These are phyloP conservation scores for Teunomyces barrocoloradensis DNA, from an alignment of 805 yeast genomes.

Conservation along the genomic window DNA sequence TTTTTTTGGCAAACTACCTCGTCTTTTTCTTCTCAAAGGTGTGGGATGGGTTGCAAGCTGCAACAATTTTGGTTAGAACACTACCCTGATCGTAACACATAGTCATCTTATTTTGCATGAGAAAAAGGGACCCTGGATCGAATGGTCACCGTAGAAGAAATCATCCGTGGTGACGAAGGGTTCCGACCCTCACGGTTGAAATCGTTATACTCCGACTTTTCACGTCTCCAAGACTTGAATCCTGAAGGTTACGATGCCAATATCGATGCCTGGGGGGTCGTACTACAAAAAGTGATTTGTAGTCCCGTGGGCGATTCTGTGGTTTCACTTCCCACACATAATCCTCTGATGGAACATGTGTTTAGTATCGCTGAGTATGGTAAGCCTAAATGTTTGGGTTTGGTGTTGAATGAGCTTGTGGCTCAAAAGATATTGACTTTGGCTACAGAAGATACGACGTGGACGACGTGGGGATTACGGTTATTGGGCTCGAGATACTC, in stretches of 20 bases:
- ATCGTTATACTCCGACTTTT: slow-evolving; percentile 38
- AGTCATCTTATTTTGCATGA: not conserved
- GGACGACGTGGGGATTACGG: slow-evolving; percentile 15
- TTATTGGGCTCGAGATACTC: not conserved
- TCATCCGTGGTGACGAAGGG: slow-evolving; percentile 13
- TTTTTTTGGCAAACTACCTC: too few species aligned
- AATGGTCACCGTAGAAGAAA: not conserved
- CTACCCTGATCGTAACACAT: too few species aligned
- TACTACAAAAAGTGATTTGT: slow-evolving; percentile 19
- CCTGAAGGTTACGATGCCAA: slow-evolving; percentile 45
- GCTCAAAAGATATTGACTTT: slow-evolving; percentile 18
- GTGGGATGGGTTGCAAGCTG: too few species aligned
- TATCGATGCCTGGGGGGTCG: slow-evolving; percentile 34
- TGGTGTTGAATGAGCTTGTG: slow-evolving; percentile 26
- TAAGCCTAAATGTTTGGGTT: slow-evolving; percentile 26
- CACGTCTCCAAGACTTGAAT: slow-evolving; percentile 27
- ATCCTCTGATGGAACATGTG: slow-evolving; percentile 14
- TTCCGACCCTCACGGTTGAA: slow-evolving; percentile 30
- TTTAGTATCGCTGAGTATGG: slow-evolving; percentile 31
- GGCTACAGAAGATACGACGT: slow-evolving; percentile 9
- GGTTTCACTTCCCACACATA: slow-evolving; percentile 14
- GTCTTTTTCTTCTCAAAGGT: too few species aligned
- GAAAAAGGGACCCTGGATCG: too few species aligned
- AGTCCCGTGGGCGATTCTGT: slow-evolving; percentile 14
- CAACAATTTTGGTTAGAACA: too few species aligned